Evolutionary conservation across 2,329 filamentous ascomycete genomes (phyloP).

Genomic region (Ophiostoma quercus): DNA sequence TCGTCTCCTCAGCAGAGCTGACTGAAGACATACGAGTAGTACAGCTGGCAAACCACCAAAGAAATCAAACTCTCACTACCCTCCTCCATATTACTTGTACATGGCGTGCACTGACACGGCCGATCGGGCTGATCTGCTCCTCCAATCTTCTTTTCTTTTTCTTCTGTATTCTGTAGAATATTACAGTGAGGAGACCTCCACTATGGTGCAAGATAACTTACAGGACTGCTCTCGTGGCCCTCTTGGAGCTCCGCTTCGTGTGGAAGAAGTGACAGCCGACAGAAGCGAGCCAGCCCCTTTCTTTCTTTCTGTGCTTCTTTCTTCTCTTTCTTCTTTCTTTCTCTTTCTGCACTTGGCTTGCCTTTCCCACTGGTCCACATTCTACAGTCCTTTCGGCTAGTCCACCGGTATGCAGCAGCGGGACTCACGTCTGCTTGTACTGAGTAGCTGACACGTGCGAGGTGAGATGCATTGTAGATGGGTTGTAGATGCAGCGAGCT

Average conservation of each 20-base stretch:
- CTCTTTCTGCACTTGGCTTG: not conserved
- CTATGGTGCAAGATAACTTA: constrained; percentile 13
- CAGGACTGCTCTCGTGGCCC: not conserved
- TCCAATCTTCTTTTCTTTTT: not conserved
- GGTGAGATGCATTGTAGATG: no score
- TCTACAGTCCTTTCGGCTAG: not conserved
- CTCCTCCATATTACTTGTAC: no score
- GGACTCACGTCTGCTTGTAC: not conserved
- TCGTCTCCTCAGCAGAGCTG: not conserved
- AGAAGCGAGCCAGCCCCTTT: constrained; percentile 2
- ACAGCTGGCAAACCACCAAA: no score
- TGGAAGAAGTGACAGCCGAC: not conserved
- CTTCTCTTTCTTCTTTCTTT: not conserved
- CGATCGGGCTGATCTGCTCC: not conserved
- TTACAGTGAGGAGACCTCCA: not conserved
- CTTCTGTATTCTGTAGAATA: not conserved
- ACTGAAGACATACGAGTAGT: not conserved
- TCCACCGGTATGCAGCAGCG: not conserved
- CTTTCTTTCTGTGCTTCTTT: not conserved
- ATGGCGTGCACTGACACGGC: not conserved
- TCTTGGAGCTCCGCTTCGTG: not conserved
- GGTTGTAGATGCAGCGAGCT: no score
- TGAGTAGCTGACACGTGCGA: not conserved
- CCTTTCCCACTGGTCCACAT: not conserved
- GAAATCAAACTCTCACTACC: not conserved